phyloP scores from a whole-genome alignment of 2,329 filamentous ascomycete species.

The Calonectria montana region DNA sequence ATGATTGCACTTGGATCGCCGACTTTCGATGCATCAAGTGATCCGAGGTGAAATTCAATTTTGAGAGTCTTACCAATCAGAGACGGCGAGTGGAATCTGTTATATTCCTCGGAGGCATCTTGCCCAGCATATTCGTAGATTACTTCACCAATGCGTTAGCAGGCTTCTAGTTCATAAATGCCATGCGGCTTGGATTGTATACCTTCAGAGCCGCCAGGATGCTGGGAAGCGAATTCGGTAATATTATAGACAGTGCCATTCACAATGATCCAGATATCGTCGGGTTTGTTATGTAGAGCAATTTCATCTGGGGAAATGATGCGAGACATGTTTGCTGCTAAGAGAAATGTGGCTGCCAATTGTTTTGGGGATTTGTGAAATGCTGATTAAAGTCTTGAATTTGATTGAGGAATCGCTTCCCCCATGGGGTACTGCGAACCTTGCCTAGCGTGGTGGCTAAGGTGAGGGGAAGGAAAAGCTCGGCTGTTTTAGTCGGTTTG shows the following conservation, averaged over 20 bases:
- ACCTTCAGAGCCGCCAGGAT: conserved; percentile 38
- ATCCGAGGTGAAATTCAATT: neutral
- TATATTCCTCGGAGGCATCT: conserved; percentile 41
- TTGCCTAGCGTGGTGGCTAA: neutral
- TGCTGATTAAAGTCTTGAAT: neutral
- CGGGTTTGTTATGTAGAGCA: conserved; percentile 55
- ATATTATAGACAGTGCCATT: conserved; percentile 73
- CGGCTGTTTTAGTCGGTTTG: neutral
- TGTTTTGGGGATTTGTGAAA: neutral
- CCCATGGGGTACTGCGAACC: neutral
- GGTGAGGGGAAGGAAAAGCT: conserved; percentile 2
- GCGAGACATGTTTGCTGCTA: conserved; percentile 22
- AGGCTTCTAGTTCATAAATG: neutral
- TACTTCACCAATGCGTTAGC: conserved; percentile 19
- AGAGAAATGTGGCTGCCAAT: neutral
- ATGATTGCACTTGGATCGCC: neutral
- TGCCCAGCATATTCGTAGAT: conserved; percentile 40
- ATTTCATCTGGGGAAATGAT: conserved; percentile 56
- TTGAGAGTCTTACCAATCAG: conserved; percentile 35
- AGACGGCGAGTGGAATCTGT: conserved; percentile 34
- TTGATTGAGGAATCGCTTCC: neutral
- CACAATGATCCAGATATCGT: conserved; percentile 75
- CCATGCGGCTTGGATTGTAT: neutral
- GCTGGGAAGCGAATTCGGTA: conserved; percentile 36
- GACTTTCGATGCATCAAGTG: neutral